Evolutionary conservation across 106 monocot genomes (phyloP).

Genomic region (Gastrodia elata): DNA sequence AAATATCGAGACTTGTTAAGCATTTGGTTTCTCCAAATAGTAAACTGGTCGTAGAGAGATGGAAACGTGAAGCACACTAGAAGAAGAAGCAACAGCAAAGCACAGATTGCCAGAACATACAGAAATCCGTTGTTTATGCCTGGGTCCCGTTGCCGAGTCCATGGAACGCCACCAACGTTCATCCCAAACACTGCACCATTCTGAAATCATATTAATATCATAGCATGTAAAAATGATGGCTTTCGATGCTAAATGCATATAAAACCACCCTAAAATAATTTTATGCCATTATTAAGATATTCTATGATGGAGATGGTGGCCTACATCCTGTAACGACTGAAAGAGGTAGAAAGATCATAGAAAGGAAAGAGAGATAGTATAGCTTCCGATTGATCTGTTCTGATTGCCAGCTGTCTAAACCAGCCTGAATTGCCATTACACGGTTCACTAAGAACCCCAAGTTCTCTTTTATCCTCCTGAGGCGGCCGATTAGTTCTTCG

Average conservation of each 20-base stretch:
- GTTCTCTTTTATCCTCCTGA: conserved; percentile 79
- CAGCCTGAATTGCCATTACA: conserved; percentile 72
- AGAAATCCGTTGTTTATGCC: conserved; percentile 47
- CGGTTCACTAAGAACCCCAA: conserved; percentile 76
- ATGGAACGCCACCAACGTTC: conserved; percentile 95
- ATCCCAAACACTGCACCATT: conserved; percentile 76
- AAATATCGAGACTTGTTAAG: background rate
- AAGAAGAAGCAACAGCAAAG: conserved; percentile 41
- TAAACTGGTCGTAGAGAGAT: background rate
- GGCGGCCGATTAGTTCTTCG: conserved; percentile 75
- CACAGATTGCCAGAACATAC: conserved; percentile 66
- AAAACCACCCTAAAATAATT: too few species aligned
- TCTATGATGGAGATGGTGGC: background rate
- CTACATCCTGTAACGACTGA: conserved; percentile 88
- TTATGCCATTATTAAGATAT: too few species aligned
- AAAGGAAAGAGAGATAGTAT: conserved; percentile 83
- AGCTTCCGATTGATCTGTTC: conserved; percentile 89
- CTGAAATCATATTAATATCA: background rate
- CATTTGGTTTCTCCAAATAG: background rate
- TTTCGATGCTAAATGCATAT: too few species aligned
- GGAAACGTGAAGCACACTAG: conserved; percentile 47
- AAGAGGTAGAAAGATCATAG: conserved; percentile 84
- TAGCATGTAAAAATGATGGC: too few species aligned
- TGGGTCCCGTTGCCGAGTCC: conserved; percentile 61
- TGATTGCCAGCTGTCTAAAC: conserved; percentile 89